Conservation (phyloP, 2,329 filamentous ascomycete species). For the Aspergillus sp. region DNA sequence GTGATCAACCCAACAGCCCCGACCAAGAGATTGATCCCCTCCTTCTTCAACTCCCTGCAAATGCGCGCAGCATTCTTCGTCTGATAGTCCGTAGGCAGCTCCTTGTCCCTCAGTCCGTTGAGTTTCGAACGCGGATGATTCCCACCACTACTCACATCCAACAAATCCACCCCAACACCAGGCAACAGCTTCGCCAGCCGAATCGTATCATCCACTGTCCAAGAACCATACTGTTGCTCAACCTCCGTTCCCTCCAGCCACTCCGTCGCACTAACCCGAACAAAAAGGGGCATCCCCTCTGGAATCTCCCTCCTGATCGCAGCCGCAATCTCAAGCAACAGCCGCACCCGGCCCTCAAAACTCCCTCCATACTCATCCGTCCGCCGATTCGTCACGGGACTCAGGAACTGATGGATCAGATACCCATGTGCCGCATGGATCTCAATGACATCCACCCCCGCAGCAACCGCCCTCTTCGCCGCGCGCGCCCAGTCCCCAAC, state of each 20-base stretch:
- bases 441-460: conserved; percentile 56
- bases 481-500: conserved; percentile 47
- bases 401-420: conserved; percentile 53
- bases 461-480: conserved; percentile 55
- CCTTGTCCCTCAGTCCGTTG: not conserved
- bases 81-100: not conserved
- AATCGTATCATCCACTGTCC: conserved; percentile 47
- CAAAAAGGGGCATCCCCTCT: not conserved
- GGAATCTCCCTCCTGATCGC: conserved; percentile 29
- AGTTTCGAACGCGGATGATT: conserved; percentile 39
- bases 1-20: conserved; percentile 1
- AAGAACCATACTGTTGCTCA: conserved; percentile 31
- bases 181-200: conserved; percentile 47
- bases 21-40: not conserved
- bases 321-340: conserved; percentile 56
- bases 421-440: conserved; percentile 53
- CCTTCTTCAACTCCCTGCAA: not conserved
- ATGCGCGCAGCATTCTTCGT: not conserved
- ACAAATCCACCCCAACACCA: conserved; percentile 46
- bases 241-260: not conserved
- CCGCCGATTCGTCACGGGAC: conserved; percentile 50
- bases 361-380: conserved; percentile 54
- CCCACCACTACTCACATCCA: conserved; percentile 51
- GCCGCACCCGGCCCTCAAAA: conserved; percentile 54
- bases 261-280: not conserved